Base-by-base conservation (phyloP, 1,284 basidiomycete species). In the Cryptococcus wingfieldii region DNA sequence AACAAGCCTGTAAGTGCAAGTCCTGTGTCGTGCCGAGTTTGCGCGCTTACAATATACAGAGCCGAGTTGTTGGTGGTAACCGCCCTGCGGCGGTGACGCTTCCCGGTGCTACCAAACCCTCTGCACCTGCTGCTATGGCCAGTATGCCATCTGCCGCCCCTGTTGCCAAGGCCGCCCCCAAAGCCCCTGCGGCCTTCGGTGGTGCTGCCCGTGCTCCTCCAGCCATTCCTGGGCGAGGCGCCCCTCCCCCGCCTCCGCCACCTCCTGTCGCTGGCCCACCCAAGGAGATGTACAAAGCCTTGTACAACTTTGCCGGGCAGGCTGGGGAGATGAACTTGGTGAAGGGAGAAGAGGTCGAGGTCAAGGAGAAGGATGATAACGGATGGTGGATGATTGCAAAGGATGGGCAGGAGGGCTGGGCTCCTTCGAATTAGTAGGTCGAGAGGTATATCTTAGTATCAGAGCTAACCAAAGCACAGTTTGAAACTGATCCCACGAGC, bases 361-460 rank as follows among this genome's bases (percentile, higher is more conserved):
- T 98, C 13, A 81, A 94, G 51, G 87, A 96, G 79, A 93, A 97
- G 79, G 92, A 96, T 63, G 84, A 90, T 58, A 92, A 93, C 68
- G 92, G 83, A 2, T 98, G 95, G 95, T 98, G 95, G 93, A 81
- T 98, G 44, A 87, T 98, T 50, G 90, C 88, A 80, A 94, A 90
- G 78, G 83, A 82, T 54, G 84, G 83, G 1, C 77, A 80, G 23
- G 92, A 98, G 74, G 95, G 92, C 14, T 98, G 94, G 94, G 89
- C 93, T 16, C 95, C 95, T 2, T 87, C 87, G 62, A 96, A 97
- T 75, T 97, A 97, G 72, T 77, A 69, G 60, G 79, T 76, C 51
- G 61, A 19, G 4, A 9, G 34, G 2, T 38, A 16, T 8, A 19
- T 31, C 23, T 31, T 14, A 5, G 13, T 18, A 6, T 48, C 23